A percentile compares a stretch with the other conserved stretches of the same genome.
Conservation (phyloP, 2,329 filamentous ascomycete species). For the Alternaria angustiovoidea region DNA sequence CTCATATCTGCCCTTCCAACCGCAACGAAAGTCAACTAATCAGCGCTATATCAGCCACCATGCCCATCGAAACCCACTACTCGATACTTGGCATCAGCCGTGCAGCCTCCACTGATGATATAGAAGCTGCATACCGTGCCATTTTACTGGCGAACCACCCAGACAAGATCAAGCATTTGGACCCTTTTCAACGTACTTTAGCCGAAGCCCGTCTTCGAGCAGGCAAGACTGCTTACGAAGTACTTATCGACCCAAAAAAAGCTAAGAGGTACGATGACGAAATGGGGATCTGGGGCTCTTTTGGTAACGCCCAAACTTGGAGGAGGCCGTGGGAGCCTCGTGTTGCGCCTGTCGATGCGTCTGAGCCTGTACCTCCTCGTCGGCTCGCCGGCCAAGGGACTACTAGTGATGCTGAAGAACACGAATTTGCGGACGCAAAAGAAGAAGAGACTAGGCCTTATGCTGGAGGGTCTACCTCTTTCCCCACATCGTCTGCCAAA, state of each 20-base stretch:
- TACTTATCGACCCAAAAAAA: neutral
- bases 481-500: neutral
- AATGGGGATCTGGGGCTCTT: neutral
- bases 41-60: neutral
- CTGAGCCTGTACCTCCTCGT: no score
- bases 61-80: neutral
- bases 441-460: neutral
- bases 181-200: neutral
- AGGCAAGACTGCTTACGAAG: neutral
- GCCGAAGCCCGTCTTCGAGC: neutral
- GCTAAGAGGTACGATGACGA: neutral
- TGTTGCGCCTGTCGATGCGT: neutral
- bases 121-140: neutral
- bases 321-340: neutral
- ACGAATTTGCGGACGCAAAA: neutral
- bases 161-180: neutral
- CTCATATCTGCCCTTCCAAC: neutral
- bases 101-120: neutral
- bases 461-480: neutral
- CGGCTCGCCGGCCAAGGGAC: no score
- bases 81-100: neutral
- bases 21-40: neutral
- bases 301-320: neutral
- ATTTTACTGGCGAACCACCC: neutral
- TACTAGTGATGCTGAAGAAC: neutral